Evolutionary conservation across 768 basidiomycete genomes (phyloP).

Genomic region (Leccinum variicolor): DNA sequence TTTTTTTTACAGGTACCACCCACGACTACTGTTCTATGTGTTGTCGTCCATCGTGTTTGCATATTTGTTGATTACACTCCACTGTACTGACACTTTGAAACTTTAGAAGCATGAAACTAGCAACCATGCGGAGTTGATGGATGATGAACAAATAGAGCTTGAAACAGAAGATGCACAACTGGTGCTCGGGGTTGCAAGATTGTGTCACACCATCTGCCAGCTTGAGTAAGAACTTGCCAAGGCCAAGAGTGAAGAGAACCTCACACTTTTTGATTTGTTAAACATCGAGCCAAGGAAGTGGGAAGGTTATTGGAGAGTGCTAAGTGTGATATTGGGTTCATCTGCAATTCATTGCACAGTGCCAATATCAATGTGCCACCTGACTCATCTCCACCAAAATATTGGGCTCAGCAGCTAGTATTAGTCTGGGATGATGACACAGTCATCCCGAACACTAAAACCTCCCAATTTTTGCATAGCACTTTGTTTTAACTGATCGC

Average conservation of each 20-base stretch:
- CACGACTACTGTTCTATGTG: too few species aligned
- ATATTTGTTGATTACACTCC: too few species aligned
- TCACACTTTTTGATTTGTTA: background rate
- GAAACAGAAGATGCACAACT: background rate
- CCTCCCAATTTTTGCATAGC: too few species aligned
- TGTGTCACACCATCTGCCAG: background rate
- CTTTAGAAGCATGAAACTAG: too few species aligned
- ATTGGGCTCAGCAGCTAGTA: too few species aligned
- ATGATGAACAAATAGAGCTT: background rate
- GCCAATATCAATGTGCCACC: background rate
- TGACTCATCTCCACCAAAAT: too few species aligned
- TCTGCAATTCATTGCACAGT: background rate
- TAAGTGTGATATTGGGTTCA: background rate
- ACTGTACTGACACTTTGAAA: too few species aligned
- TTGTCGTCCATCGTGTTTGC: too few species aligned
- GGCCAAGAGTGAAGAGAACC: background rate
- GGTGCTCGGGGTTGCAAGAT: background rate
- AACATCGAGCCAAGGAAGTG: background rate
- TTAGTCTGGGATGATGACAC: too few species aligned
- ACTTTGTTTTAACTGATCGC: too few species aligned
- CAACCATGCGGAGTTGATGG: background rate
- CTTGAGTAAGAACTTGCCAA: slow-evolving; percentile 1
- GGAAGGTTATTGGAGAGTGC: background rate
- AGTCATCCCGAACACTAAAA: too few species aligned
- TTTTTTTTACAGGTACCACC: too few species aligned